phyloP scores from a whole-genome alignment of 2,329 filamentous ascomycete genomes.

The Neofusicoccum sp. region DNA sequence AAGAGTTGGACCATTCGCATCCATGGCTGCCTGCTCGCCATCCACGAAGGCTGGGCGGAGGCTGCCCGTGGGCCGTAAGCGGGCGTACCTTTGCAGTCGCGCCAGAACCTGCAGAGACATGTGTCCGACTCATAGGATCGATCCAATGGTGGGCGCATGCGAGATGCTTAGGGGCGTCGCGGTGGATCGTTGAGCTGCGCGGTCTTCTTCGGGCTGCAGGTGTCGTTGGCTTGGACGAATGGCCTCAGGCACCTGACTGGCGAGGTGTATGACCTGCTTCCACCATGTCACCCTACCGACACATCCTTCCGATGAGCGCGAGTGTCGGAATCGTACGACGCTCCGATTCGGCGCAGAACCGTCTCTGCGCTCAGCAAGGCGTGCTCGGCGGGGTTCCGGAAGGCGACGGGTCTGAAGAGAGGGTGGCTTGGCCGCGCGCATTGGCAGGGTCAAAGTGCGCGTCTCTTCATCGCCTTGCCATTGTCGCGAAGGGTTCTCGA shows the following conservation, averaged over 20 bases:
- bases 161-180: neutral
- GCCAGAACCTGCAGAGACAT: slow-evolving; percentile 9
- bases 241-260: slow-evolving; percentile 11
- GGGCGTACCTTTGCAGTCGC: neutral
- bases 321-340: slow-evolving; percentile 6
- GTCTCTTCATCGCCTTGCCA: neutral
- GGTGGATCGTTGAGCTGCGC: neutral
- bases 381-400: neutral
- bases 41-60: no score
- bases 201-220: slow-evolving; percentile 1
- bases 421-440: neutral
- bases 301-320: slow-evolving; percentile 8
- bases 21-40: neutral
- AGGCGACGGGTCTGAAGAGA: neutral
- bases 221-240: slow-evolving; percentile 5
- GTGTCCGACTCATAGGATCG: slow-evolving; percentile 3
- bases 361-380: neutral
- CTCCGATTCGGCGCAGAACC: slow-evolving; percentile 3
- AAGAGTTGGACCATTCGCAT: neutral
- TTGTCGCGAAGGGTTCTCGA: neutral
- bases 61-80: neutral
- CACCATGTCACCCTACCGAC: slow-evolving; percentile 10
- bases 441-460: neutral
- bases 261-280: slow-evolving; percentile 13
- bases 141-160: slow-evolving; percentile 6